Conservation (phyloP, 2,329 filamentous ascomycete species). For the Aspergillus arachidicola region DNA sequence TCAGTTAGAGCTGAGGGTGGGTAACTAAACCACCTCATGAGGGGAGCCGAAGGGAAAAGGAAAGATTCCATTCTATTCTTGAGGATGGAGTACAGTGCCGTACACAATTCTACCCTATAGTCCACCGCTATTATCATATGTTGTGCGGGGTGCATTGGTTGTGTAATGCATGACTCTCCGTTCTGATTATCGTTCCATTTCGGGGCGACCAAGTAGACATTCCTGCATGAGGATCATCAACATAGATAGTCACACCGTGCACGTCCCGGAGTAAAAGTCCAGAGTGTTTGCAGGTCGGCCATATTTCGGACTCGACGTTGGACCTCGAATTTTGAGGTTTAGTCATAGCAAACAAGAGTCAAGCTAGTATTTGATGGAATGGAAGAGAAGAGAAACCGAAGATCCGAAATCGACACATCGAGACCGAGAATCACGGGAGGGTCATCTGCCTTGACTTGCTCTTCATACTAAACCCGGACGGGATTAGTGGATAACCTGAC, state of each 20-base stretch:
- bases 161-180: background rate
- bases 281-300: background rate
- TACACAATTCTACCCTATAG: background rate
- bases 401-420: background rate
- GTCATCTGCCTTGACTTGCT: background rate
- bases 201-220: background rate
- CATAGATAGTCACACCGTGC: background rate
- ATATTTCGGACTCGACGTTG: background rate
- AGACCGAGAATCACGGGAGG: slow-evolving; percentile 1
- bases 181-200: background rate
- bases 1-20: background rate
- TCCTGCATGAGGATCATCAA: background rate
- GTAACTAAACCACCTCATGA: background rate
- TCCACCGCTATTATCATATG: background rate
- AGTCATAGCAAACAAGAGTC: background rate
- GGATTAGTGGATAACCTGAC: background rate
- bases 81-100: background rate
- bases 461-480: background rate
- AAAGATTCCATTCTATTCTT: background rate
- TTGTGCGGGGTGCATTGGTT: background rate
- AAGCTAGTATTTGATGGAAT: background rate
- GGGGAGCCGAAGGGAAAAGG: background rate
- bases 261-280: background rate
- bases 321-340: background rate
- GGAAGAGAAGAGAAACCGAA: background rate